Evolutionary conservation across 768 basidiomycete genomes (phyloP).

Genomic region (Tylopilus sp.): DNA sequence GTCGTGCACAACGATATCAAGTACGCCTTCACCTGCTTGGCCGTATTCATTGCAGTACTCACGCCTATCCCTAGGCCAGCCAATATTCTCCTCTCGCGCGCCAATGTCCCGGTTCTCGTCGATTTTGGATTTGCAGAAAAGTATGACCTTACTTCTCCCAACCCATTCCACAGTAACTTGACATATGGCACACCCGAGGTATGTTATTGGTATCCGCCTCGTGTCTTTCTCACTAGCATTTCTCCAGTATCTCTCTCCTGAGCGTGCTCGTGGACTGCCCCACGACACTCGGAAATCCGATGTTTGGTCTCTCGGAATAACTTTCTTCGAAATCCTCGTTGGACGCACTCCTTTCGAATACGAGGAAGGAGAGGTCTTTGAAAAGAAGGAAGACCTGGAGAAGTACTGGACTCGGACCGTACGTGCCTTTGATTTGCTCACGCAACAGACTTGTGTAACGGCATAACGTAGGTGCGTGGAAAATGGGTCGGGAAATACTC

Average conservation of each 20-base stretch:
- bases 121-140: conserved; percentile 97
- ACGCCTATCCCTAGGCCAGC: conserved; percentile 57
- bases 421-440: conserved; percentile 20
- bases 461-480: conserved; percentile 53
- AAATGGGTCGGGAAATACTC: conserved; percentile 73
- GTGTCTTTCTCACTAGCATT: not conserved
- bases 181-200: conserved; percentile 93
- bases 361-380: conserved; percentile 73
- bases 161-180: conserved; percentile 78
- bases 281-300: conserved; percentile 95
- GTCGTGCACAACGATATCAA: conserved; percentile 95
- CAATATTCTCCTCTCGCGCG: conserved; percentile 82
- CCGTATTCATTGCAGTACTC: not conserved
- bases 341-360: conserved; percentile 92
- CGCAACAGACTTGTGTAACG: not conserved
- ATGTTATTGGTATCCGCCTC: conserved; percentile 1
- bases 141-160: conserved; percentile 60
- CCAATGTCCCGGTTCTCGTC: conserved; percentile 82
- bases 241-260: conserved; percentile 82
- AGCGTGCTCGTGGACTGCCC: conserved; percentile 80
- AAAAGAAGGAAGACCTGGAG: conserved; percentile 76
- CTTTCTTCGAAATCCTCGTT: conserved; percentile 91
- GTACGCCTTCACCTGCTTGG: conserved; percentile 41
- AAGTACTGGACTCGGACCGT: conserved; percentile 86
- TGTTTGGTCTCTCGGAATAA: conserved; percentile 81